phyloP scores from a whole-genome alignment of 2,329 filamentous ascomycete genomes.

The Colletotrichum gloeosporioides region DNA sequence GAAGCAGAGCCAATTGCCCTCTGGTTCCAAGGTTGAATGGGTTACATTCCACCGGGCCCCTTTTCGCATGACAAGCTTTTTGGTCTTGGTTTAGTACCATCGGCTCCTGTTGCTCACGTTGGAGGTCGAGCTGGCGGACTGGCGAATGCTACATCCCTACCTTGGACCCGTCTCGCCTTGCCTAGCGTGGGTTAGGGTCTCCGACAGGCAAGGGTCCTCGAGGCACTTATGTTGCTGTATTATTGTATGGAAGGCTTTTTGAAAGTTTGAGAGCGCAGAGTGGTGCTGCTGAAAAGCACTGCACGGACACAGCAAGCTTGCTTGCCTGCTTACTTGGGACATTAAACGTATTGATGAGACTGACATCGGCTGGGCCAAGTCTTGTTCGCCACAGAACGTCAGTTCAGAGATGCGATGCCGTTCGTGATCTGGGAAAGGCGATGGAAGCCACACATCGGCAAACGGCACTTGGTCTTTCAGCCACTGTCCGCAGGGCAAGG shows the following conservation, averaged over 20 bases:
- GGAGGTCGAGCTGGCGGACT: background rate
- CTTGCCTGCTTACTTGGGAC: background rate
- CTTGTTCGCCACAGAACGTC: background rate
- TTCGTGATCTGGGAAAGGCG: background rate
- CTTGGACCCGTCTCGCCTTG: background rate
- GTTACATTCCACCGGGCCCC: background rate
- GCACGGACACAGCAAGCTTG: background rate
- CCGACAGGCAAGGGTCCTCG: background rate
- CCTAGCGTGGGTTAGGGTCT: background rate
- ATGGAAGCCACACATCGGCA: background rate
- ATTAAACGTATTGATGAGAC: background rate
- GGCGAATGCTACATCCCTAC: background rate
- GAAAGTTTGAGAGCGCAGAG: background rate
- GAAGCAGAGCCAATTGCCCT: background rate
- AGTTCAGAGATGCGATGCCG: background rate
- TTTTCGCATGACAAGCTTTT: conserved; percentile 2
- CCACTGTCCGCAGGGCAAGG: background rate
- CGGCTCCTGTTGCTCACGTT: background rate
- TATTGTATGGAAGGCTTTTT: background rate
- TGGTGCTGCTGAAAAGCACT: background rate
- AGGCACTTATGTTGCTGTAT: background rate
- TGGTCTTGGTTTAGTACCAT: background rate
- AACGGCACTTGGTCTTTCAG: background rate
- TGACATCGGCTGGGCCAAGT: background rate
- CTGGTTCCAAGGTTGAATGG: background rate